Evolutionary conservation across 1,139 yeast species (phyloP), one percentile per base, ranked within the genome.

Genomic region (Hanseniaspora uvarum): DNA sequence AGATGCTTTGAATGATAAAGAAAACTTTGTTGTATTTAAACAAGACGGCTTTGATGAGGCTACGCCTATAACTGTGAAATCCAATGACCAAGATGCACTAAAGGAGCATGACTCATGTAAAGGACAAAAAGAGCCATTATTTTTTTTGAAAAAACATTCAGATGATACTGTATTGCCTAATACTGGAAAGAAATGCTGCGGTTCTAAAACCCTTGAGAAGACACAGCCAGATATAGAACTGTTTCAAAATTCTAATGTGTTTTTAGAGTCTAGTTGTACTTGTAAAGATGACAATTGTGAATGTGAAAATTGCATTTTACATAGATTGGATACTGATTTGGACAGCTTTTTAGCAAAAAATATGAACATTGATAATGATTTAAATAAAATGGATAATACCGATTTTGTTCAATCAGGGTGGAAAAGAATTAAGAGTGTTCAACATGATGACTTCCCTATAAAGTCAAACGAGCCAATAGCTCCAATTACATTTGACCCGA

Each of bases 261-360:
- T 58, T 45, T 54, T 66, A 46, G 65, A 68, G 51, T 62, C 68
- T 1, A 60, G 63, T 24, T 66, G 69, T 56, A 60, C 66, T 8
- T 66, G 70, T 57, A 59, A 58, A 44, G 62, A 57, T 31, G 57
- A 59, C 31, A 4, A 21, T 16, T 66, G 70, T 55, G 60, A 51
- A 38, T 66, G 69, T 55, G 58, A 61, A n/a, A 65, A 65, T 44
- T 66, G 70, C 56, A 50, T 66, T 19, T 60, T 66, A 8, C 70
- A 66, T 54, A 61, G 70, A 55, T 62, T 63, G 52, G 69, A 66
- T 48, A 64, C 61, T 16, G 69, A 66, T 56, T 46, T 66, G 18
- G 60, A 61, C 24, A 43, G 54, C 10, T 66, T 64, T 50, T 62
- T 66, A n/a, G 33, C 24, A 19, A 37, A 43, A 12, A 39, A 52